phyloP scores from a whole-genome alignment of 176 grass and related monocot genomes.

The Oryza nivara region DNA sequence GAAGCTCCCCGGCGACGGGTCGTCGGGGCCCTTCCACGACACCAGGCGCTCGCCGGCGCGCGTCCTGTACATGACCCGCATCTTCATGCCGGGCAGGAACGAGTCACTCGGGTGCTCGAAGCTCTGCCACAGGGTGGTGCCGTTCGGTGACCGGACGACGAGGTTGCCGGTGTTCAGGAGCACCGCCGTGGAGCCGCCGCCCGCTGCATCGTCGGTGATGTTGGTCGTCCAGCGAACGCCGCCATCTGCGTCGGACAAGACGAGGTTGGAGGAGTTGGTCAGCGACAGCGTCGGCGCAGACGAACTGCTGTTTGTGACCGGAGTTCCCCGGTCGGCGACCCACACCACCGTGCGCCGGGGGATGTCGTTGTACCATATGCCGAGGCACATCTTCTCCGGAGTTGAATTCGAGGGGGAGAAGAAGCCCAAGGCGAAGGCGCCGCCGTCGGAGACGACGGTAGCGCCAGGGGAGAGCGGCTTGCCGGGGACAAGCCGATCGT shows the following conservation, averaged over 20 bases:
- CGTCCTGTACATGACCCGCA: no score
- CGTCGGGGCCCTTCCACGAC: no score
- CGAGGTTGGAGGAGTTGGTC: conserved; percentile 9
- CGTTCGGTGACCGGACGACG: no score
- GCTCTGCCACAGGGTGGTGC: no score
- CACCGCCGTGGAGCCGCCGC: background rate
- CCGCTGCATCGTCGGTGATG: background rate
- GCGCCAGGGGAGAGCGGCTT: background rate
- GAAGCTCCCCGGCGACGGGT: no score
- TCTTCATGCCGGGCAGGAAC: no score
- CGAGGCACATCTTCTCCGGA: background rate
- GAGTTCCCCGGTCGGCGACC: background rate
- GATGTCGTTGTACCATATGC: conserved; percentile 39
- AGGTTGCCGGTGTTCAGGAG: conserved; percentile 11
- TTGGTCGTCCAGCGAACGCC: conserved; percentile 28
- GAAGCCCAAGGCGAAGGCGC: conserved; percentile 31
- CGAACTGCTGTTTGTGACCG: background rate
- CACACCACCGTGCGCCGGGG: background rate
- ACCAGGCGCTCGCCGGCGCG: no score
- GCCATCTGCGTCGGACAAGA: conserved; percentile 28
- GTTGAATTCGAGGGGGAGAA: background rate
- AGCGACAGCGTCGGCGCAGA: background rate
- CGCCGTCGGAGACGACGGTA: conserved; percentile 19
- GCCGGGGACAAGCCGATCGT: background rate
- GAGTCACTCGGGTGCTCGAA: no score